Percentiles rank a stretch among this genome's conserved stretches.
Evolutionary conservation across 371 early-diverging fungal genomes (phyloP).

Genomic region (Saksenaea oblongispora): DNA sequence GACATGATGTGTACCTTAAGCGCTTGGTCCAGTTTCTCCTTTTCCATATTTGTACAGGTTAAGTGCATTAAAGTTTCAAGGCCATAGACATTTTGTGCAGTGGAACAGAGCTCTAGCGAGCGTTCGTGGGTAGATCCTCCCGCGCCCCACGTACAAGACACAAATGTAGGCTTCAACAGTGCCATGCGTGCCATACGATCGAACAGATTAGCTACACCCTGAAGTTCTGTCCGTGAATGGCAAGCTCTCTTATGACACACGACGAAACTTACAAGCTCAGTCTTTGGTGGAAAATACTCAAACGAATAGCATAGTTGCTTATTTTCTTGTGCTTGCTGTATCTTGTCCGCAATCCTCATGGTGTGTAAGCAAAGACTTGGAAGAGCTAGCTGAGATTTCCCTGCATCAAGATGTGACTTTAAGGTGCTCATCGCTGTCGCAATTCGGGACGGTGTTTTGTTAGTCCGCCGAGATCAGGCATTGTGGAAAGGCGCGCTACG

Average conservation of each 20-base stretch:
- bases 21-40: constrained; percentile 80
- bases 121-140: constrained; percentile 90
- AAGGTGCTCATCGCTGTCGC: background rate
- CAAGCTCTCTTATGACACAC: background rate
- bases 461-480: too few species aligned
- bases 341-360: constrained; percentile 70
- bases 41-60: constrained; percentile 96
- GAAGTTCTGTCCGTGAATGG: background rate
- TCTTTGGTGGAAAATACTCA: constrained; percentile 98
- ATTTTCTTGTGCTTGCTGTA: constrained; percentile 35
- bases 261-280: constrained; percentile 70
- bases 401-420: constrained; percentile 2
- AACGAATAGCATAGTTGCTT: constrained; percentile 74
- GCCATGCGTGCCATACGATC: constrained; percentile 94
- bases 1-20: constrained; percentile 50
- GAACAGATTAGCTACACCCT: constrained; percentile 88
- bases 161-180: constrained; percentile 80
- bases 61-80: constrained; percentile 94
- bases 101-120: constrained; percentile 80
- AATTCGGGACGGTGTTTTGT: background rate
- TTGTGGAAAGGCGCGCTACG: too few species aligned
- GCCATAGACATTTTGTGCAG: constrained; percentile 84
- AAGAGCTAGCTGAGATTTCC: background rate
- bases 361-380: background rate
- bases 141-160: constrained; percentile 96